Base-by-base conservation (phyloP, 2,329 filamentous ascomycete genomes). In the Xylaria sp. region DNA sequence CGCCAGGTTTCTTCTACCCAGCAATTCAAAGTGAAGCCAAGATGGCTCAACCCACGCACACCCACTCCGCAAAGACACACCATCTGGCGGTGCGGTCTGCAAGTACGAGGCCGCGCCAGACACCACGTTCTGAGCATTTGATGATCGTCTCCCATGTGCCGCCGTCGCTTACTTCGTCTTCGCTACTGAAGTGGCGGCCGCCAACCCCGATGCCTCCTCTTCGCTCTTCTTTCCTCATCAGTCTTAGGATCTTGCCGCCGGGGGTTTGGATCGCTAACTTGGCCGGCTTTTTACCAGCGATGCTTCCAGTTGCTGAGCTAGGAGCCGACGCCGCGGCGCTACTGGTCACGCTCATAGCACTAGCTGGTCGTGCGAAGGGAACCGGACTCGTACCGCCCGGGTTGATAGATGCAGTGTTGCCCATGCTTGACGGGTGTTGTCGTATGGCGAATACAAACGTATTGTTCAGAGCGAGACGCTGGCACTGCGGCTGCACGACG, bases 381-480 rank as follows among this genome's bases (percentile, higher is more conserved):
- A 89, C 83, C 1, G 90, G 90, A 67, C 85, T 87, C 10, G 82
- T 79, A 32, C 78, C 80, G 7, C 84, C 83, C 2, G 82, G 81
- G 68, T 85, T 85, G 56, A 82, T 83, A 80, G 82, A 7, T 62
- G 65, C 64, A 61, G 68, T 60, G 66, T 75, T 78, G 48, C 70
- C 76, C 0, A 76, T 71, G 0, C 79, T 69, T 0, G 93, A 91
- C 0, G 94, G 93, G 77, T 99, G 94, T 77, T 99, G 96, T 53
- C 96, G 92, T 68, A 99, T 92, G 61, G 92, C 92, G 79, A 99
- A 99, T 32, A 99, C 95, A 77, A 97, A 99, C 0, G 96, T 99
- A 78, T 99, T 98, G 83, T 98, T 97, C 64, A 97, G 85, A 1
- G 93, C 94, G 32, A 99, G 84, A 30, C 90, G 89, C 72, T 91